phyloP scores from a whole-genome alignment of 139 green algal genomes.

The Volvox reticuliferus region DNA sequence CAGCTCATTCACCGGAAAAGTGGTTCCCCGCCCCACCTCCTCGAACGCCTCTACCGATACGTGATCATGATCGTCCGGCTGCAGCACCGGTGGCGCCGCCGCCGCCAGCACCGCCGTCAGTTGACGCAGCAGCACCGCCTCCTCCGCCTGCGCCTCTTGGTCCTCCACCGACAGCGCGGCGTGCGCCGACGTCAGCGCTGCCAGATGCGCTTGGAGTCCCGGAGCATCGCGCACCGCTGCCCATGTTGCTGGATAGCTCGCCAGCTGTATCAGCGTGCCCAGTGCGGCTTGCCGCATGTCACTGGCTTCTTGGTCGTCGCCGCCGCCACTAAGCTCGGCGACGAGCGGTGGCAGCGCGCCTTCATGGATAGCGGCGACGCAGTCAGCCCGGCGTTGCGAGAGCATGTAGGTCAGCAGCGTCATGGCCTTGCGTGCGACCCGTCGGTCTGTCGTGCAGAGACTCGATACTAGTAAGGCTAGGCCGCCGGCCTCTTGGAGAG shows the following conservation, averaged over 20 bases:
- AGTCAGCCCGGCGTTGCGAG: slow-evolving; percentile 21
- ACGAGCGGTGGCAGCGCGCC: slow-evolving; percentile 33
- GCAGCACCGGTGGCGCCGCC: background rate
- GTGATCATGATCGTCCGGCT: slow-evolving; percentile 32
- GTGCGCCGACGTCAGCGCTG: slow-evolving; percentile 54
- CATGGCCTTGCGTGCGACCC: slow-evolving; percentile 57
- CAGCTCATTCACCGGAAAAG: background rate
- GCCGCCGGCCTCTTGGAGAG: slow-evolving; percentile 23
- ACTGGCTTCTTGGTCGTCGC: slow-evolving; percentile 31
- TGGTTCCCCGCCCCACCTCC: background rate
- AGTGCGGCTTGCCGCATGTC: slow-evolving; percentile 64
- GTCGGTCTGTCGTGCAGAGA: background rate
- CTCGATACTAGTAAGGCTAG: background rate
- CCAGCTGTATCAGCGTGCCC: slow-evolving; percentile 58
- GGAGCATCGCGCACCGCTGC: slow-evolving; percentile 27
- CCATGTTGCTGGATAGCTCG: slow-evolving; percentile 47
- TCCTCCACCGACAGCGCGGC: slow-evolving; percentile 49
- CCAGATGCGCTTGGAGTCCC: slow-evolving; percentile 47
- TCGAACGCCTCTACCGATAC: slow-evolving; percentile 43
- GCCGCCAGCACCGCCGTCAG: slow-evolving; percentile 36
- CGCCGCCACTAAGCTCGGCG: background rate
- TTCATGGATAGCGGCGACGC: slow-evolving; percentile 4
- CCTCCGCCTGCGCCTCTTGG: slow-evolving; percentile 36
- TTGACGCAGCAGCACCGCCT: slow-evolving; percentile 7
- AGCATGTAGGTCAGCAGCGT: slow-evolving; percentile 59